Evolutionary conservation across 1,284 basidiomycete genomes (phyloP).

Genomic region (Singerocomus rubriflavus): DNA sequence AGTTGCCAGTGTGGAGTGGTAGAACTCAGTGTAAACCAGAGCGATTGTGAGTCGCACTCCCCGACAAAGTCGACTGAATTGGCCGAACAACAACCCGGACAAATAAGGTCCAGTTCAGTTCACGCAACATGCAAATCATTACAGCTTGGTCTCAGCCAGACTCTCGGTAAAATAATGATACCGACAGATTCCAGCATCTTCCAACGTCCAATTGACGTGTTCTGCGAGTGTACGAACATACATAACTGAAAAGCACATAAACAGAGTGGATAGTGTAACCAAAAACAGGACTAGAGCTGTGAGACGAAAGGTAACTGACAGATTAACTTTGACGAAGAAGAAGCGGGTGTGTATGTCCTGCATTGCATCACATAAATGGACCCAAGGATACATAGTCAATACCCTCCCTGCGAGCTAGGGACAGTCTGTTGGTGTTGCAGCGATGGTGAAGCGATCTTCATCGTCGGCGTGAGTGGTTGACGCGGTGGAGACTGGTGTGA

Average conservation of each 20-base stretch:
- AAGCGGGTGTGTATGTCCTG: constrained; percentile 15
- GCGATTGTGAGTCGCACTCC: too few relatives aligned
- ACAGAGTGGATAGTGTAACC: constrained; percentile 36
- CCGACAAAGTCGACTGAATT: too few relatives aligned
- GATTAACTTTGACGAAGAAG: constrained; percentile 7
- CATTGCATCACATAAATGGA: constrained; percentile 11
- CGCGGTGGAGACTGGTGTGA: constrained; percentile 52
- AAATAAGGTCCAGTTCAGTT: neutral
- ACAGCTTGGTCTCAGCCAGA: too few relatives aligned
- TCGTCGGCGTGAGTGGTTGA: constrained; percentile 50
- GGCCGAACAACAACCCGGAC: too few relatives aligned
- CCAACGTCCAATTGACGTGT: constrained; percentile 21
- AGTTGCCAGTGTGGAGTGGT: too few relatives aligned
- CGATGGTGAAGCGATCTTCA: constrained; percentile 59
- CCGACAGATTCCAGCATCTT: constrained; percentile 15
- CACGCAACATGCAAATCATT: too few relatives aligned
- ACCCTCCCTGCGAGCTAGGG: constrained; percentile 43
- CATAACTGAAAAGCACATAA: constrained; percentile 40
- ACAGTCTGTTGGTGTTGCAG: constrained; percentile 57
- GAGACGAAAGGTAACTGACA: constrained; percentile 16
- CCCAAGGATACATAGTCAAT: constrained; percentile 29
- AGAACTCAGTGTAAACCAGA: too few relatives aligned
- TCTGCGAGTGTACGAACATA: constrained; percentile 32
- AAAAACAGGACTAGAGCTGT: constrained; percentile 31
- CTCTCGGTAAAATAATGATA: neutral